Conservation (phyloP, 176 grass and related monocot genomes). For the Tillandsia fasciculata region DNA sequence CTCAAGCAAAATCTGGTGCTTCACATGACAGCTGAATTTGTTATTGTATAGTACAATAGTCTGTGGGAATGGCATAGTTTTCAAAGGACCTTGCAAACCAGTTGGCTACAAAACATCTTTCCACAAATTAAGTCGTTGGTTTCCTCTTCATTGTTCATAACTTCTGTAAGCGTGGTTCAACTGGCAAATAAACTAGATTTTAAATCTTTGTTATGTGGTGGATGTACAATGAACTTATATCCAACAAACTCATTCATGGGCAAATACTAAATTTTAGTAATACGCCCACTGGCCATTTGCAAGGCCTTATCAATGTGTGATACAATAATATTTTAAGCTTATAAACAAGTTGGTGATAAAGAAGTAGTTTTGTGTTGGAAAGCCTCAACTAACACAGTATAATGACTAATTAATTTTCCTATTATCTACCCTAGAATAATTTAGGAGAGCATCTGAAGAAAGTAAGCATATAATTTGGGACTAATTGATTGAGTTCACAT, state of each 20-base stretch:
- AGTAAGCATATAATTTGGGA: too few species aligned
- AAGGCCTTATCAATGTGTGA: background rate
- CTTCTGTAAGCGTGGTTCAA: background rate
- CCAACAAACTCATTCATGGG: background rate
- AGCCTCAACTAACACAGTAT: too few species aligned
- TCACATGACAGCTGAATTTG: background rate
- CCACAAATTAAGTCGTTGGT: background rate
- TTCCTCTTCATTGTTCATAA: background rate
- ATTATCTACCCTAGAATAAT: too few species aligned
- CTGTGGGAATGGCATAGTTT: background rate
- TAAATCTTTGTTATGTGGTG: background rate
- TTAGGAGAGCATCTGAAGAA: too few species aligned
- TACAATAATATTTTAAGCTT: background rate
- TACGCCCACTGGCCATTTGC: background rate
- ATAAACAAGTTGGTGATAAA: background rate
- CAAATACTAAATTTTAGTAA: background rate
- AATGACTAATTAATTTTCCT: too few species aligned
- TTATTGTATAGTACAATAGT: background rate
- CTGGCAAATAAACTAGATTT: background rate
- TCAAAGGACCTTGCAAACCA: background rate
- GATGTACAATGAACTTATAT: constrained; percentile 1
- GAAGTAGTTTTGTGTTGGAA: background rate
- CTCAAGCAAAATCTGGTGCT: background rate
- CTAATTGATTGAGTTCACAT: too few species aligned
- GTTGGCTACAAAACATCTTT: background rate